These are phyloP conservation scores for Beauveria australis DNA, from an alignment of 2,329 filamentous ascomycete species.

Conservation along the genomic window DNA sequence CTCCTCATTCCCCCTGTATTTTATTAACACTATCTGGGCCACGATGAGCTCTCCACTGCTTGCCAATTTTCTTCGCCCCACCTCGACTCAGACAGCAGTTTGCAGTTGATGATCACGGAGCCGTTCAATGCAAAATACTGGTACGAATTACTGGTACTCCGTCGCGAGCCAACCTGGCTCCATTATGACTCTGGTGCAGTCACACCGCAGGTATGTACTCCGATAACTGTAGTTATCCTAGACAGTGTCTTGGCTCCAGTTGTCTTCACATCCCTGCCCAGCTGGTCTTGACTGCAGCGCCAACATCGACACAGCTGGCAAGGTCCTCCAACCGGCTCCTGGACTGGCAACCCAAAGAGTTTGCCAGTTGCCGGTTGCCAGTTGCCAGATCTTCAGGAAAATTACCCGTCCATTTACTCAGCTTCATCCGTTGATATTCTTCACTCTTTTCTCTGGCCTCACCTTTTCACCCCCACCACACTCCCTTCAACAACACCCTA, in stretches of 20 bases:
- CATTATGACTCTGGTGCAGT: not conserved
- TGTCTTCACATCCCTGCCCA: not conserved
- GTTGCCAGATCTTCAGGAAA: not conserved
- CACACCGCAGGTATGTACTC: not conserved
- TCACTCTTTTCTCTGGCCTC: not conserved
- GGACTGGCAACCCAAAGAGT: not conserved
- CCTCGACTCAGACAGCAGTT: not conserved
- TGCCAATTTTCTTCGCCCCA: not conserved
- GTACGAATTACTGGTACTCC: too few species aligned
- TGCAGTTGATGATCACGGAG: not conserved
- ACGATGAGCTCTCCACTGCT: not conserved
- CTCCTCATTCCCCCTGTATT: not conserved
- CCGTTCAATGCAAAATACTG: not conserved
- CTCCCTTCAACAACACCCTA: not conserved
- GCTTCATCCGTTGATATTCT: not conserved
- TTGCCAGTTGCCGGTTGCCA: not conserved
- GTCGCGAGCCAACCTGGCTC: not conserved
- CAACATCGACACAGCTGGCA: conserved; percentile 7
- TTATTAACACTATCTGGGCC: not conserved
- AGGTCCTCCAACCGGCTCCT: not conserved
- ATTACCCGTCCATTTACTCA: not conserved
- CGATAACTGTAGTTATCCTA: not conserved
- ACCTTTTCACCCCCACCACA: not conserved
- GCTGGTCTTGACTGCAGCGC: not conserved
- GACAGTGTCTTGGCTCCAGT: not conserved